Conservation (phyloP, 202 grass and related monocot genomes). For the Elaeis oleifera region DNA sequence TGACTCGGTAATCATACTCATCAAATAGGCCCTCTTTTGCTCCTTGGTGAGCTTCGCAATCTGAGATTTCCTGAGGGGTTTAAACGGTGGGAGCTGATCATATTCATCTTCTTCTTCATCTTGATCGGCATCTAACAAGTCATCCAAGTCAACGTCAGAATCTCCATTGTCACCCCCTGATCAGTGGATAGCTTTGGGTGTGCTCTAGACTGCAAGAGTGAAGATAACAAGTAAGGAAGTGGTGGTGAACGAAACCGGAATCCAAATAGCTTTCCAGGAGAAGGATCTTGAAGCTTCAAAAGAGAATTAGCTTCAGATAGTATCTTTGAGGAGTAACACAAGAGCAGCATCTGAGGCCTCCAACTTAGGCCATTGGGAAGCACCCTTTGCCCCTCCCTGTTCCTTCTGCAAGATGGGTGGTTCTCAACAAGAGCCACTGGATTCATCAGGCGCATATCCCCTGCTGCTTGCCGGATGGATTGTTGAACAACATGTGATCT, state of each 20-base stretch:
- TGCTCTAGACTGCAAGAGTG: slow-evolving; percentile 68
- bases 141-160: slow-evolving; percentile 88
- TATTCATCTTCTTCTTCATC: slow-evolving; percentile 84
- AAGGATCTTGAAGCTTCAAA: slow-evolving; percentile 71
- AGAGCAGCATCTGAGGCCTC: slow-evolving; percentile 72
- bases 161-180: slow-evolving; percentile 66
- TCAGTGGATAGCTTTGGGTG: slow-evolving; percentile 84
- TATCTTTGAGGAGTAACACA: slow-evolving; percentile 93
- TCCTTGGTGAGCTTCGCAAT: slow-evolving; percentile 73
- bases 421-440: slow-evolving; percentile 83
- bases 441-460: slow-evolving; percentile 87
- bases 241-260: slow-evolving; percentile 50
- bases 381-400: slow-evolving; percentile 62
- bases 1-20: slow-evolving; percentile 95
- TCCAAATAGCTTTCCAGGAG: slow-evolving; percentile 58
- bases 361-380: slow-evolving; percentile 79
- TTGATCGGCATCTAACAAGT: slow-evolving; percentile 79
- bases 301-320: slow-evolving; percentile 80
- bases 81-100: slow-evolving; percentile 87
- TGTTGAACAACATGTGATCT: slow-evolving; percentile 81
- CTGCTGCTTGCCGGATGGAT: slow-evolving; percentile 58
- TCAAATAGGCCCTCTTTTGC: slow-evolving; percentile 85
- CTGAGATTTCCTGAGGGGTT: slow-evolving; percentile 75
- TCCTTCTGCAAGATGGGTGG: slow-evolving; percentile 74
- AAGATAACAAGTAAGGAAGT: slow-evolving; percentile 78